phyloP scores from a whole-genome alignment of 192 early-diverging fungal species.

The Physocladia obscura region DNA sequence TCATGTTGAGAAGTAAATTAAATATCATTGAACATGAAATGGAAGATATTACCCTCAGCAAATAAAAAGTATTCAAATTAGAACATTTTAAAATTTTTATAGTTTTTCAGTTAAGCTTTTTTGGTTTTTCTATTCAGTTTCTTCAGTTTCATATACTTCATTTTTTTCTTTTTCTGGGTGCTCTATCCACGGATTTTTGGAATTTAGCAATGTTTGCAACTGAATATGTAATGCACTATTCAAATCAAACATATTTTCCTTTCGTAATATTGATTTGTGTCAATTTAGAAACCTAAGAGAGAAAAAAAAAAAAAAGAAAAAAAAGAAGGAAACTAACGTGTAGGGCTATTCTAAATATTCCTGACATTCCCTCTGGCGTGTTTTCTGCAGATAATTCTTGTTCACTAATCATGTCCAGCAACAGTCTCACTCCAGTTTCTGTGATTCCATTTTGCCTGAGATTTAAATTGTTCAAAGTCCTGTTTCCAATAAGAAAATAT shows the following conservation, averaged over 20 bases:
- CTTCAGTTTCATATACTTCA: neutral
- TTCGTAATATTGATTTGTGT: neutral
- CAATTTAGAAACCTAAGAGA: slow-evolving; percentile 1
- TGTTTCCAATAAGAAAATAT: slow-evolving; percentile 51
- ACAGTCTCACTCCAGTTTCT: slow-evolving; percentile 38
- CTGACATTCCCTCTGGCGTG: slow-evolving; percentile 38
- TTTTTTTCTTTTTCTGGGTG: slow-evolving; percentile 8
- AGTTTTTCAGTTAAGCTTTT: neutral
- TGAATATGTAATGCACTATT: slow-evolving; percentile 17
- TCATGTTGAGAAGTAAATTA: too few species aligned
- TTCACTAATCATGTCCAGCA: slow-evolving; percentile 45
- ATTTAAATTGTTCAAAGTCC: slow-evolving; percentile 51
- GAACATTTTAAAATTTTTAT: neutral
- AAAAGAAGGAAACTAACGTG: slow-evolving; percentile 13
- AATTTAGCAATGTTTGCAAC: slow-evolving; percentile 11
- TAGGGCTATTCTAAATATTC: slow-evolving; percentile 39
- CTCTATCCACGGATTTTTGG: slow-evolving; percentile 28
- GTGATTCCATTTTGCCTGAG: slow-evolving; percentile 42
- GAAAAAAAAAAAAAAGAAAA: neutral
- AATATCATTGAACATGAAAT: too few species aligned
- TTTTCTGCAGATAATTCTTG: slow-evolving; percentile 47
- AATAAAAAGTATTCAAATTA: slow-evolving; percentile 4
- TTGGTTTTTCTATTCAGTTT: neutral
- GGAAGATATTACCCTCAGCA: too few species aligned
- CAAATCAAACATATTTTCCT: slow-evolving; percentile 28